Evolutionary conservation across 768 basidiomycete species (phyloP).

Genomic region (Tephrocybe sp.): DNA sequence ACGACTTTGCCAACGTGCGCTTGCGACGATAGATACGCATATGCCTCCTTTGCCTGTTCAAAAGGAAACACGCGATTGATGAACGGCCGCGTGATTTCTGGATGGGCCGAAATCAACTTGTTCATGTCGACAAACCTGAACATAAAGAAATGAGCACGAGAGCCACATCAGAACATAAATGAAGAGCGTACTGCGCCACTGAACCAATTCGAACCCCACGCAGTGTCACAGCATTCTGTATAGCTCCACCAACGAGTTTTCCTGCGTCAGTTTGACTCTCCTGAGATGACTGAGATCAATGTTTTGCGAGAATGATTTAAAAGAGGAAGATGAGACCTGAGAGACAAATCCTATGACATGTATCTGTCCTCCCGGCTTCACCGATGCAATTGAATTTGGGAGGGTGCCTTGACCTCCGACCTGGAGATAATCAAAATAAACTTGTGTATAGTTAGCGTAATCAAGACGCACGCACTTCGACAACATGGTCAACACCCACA

Average conservation of each 20-base stretch:
- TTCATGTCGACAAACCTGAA: slow-evolving; percentile 57
- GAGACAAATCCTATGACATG: slow-evolving; percentile 52
- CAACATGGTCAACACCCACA: slow-evolving; percentile 35
- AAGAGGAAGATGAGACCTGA: slow-evolving; percentile 20
- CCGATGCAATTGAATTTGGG: slow-evolving; percentile 37
- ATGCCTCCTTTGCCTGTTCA: slow-evolving; percentile 50
- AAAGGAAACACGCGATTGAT: slow-evolving; percentile 60
- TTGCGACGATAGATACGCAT: slow-evolving; percentile 49
- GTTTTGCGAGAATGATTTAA: neutral
- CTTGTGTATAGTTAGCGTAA: neutral
- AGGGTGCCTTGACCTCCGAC: slow-evolving; percentile 54
- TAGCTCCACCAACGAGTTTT: slow-evolving; percentile 25
- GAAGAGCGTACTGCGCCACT: slow-evolving; percentile 46
- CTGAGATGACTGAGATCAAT: slow-evolving; percentile 17
- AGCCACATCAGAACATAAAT: neutral
- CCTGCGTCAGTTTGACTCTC: slow-evolving; percentile 23
- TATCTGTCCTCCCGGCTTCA: slow-evolving; percentile 41
- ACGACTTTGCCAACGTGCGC: slow-evolving; percentile 63
- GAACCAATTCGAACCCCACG: slow-evolving; percentile 57
- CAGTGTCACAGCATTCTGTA: slow-evolving; percentile 39
- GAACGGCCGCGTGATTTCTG: slow-evolving; percentile 42
- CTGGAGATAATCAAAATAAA: slow-evolving; percentile 32
- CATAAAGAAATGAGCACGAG: neutral
- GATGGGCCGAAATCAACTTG: slow-evolving; percentile 41
- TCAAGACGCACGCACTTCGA: slow-evolving; percentile 29